phyloP scores from a whole-genome alignment of 371 early-diverging fungal species.

The Rhizopus delemar region DNA sequence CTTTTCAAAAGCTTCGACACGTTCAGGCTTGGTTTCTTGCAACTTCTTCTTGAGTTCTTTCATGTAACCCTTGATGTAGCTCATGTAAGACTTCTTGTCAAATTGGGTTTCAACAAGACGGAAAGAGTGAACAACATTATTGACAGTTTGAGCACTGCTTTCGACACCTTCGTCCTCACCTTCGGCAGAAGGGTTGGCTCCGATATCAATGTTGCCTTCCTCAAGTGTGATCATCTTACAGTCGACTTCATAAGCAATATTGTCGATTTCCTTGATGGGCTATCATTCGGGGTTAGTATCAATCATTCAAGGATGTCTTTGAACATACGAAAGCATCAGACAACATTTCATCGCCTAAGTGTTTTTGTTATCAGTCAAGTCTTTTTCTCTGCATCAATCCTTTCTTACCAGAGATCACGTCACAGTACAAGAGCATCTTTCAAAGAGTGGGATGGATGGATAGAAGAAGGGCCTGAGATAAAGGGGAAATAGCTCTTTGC shows the following conservation, averaged over 20 bases:
- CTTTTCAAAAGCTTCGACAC: slow-evolving; percentile 70
- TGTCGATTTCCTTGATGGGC: slow-evolving; percentile 68
- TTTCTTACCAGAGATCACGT: slow-evolving; percentile 45
- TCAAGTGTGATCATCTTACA: slow-evolving; percentile 70
- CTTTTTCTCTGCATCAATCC: not conserved
- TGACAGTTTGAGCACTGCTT: slow-evolving; percentile 62
- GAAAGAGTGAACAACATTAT: slow-evolving; percentile 85
- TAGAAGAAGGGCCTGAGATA: slow-evolving; percentile 7
- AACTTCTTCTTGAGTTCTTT: slow-evolving; percentile 75
- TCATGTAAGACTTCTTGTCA: slow-evolving; percentile 91
- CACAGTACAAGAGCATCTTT: slow-evolving; percentile 53
- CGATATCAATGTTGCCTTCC: slow-evolving; percentile 83
- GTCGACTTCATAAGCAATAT: slow-evolving; percentile 79
- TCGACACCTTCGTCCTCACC: slow-evolving; percentile 74
- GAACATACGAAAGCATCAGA: slow-evolving; percentile 80
- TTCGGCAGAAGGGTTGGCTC: slow-evolving; percentile 95
- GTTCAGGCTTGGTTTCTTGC: slow-evolving; percentile 66
- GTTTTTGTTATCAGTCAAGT: not conserved
- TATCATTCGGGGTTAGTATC: slow-evolving; percentile 4
- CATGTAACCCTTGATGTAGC: slow-evolving; percentile 93
- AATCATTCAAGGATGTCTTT: not conserved
- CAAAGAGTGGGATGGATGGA: slow-evolving; percentile 38
- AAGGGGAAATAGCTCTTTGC: no score
- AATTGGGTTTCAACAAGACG: slow-evolving; percentile 78
- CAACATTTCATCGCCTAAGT: slow-evolving; percentile 84